A percentile compares a stretch with the other conserved stretches of the same genome.
Conservation (phyloP, 2,329 filamentous ascomycete species). For the Bertia moriformis region DNA sequence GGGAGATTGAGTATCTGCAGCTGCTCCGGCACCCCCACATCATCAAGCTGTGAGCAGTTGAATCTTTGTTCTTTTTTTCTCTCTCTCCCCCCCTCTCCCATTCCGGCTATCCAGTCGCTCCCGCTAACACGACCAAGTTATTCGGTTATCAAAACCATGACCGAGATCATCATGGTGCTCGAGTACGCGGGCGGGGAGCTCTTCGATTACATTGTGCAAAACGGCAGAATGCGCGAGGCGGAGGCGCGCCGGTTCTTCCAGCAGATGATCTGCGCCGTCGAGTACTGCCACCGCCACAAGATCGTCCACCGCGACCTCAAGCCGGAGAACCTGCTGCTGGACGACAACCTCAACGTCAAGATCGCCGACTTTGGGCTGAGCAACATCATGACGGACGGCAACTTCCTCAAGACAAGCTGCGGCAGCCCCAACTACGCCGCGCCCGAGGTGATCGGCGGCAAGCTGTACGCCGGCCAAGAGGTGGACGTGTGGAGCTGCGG, state of each 20-base stretch:
- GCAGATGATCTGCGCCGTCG: constrained; percentile 65
- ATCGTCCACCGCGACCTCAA: constrained; percentile 67
- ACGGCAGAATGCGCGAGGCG: constrained; percentile 55
- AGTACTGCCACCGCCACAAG: constrained; percentile 67
- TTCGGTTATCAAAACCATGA: constrained; percentile 59
- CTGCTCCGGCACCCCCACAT: constrained; percentile 63
- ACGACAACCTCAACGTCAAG: constrained; percentile 62
- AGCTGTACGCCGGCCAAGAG: constrained; percentile 62
- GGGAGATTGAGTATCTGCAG: constrained; percentile 65
- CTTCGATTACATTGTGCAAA: constrained; percentile 63
- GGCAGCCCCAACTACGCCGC: constrained; percentile 67
- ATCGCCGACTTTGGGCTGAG: constrained; percentile 66
- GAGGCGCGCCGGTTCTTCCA: constrained; percentile 67
- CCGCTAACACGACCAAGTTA: too few relatives aligned
- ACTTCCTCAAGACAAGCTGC: constrained; percentile 65
- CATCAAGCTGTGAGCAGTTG: constrained; percentile 50
- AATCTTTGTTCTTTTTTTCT: too few relatives aligned
- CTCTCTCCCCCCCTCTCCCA: too few relatives aligned
- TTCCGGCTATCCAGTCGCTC: too few relatives aligned
- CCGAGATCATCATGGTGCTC: constrained; percentile 66
- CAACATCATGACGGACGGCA: constrained; percentile 71
- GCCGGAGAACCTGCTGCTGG: constrained; percentile 60
- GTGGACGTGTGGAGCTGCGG: constrained; percentile 66
- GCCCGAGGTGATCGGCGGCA: constrained; percentile 63
- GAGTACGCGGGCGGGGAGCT: constrained; percentile 64